These are phyloP conservation scores for Santalum album DNA, from an alignment of 164 flowering plant species.

Conservation along the genomic window DNA sequence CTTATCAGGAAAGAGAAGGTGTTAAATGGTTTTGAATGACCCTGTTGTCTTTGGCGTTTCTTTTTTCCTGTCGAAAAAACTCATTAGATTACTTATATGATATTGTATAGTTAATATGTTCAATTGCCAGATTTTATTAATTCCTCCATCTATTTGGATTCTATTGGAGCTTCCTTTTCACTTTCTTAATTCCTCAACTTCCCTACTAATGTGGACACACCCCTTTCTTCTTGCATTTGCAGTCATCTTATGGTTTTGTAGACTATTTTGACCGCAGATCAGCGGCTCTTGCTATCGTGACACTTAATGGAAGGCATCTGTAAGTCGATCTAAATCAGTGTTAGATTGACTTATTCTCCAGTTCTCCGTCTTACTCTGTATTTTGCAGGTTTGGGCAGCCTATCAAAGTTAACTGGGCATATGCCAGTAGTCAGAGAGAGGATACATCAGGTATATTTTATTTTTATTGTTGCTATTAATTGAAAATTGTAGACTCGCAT, in stretches of 20 bases:
- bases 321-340: slow-evolving; percentile 20
- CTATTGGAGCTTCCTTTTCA: neutral
- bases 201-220: neutral
- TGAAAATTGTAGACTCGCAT: too few species aligned
- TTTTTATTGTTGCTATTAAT: neutral
- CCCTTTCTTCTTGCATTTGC: slow-evolving; percentile 11
- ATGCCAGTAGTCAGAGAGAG: slow-evolving; percentile 67
- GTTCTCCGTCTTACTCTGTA: slow-evolving; percentile 1
- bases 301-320: slow-evolving; percentile 65
- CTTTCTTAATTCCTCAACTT: neutral
- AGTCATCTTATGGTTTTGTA: slow-evolving; percentile 79
- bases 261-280: slow-evolving; percentile 64
- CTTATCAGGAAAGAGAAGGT: slow-evolving; percentile 43
- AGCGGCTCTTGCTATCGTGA: slow-evolving; percentile 60
- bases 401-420: slow-evolving; percentile 80
- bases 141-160: neutral
- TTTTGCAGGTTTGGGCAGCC: slow-evolving; percentile 73
- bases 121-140: neutral
- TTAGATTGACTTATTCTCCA: neutral
- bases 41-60: too few species aligned
- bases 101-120: too few species aligned
- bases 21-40: too few species aligned
- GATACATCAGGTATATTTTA: slow-evolving; percentile 46
- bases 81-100: too few species aligned
- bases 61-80: too few species aligned